Evolutionary conservation across 1,284 basidiomycete genomes (phyloP).

Genomic region (Fomitopsis betulina): DNA sequence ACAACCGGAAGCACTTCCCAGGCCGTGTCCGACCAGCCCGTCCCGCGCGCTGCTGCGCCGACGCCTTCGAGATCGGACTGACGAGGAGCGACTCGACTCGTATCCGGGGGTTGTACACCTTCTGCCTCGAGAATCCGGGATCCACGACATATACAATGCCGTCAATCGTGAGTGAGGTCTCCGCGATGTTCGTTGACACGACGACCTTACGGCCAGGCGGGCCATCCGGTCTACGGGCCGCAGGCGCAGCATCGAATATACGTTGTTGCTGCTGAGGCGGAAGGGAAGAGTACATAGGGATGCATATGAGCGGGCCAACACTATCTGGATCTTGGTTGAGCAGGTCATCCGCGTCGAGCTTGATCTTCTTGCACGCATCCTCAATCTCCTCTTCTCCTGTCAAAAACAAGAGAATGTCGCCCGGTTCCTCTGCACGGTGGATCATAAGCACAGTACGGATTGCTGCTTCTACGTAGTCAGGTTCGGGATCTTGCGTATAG

Average conservation of each 20-base stretch:
- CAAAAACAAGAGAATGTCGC: conserved; percentile 92
- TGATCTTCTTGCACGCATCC: conserved; percentile 93
- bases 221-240: conserved; percentile 55
- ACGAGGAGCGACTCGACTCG: conserved; percentile 94
- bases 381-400: conserved; percentile 99
- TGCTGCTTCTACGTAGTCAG: conserved; percentile 96
- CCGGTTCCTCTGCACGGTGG: conserved; percentile 91
- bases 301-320: conserved; percentile 84
- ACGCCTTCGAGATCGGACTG: conserved; percentile 94
- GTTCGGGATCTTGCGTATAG: conserved; percentile 94
- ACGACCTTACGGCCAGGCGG: conserved; percentile 93
- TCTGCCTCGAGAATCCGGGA: conserved; percentile 96
- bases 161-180: conserved; percentile 97
- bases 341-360: conserved; percentile 83
- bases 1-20: conserved; percentile 96
- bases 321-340: conserved; percentile 64
- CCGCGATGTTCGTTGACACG: conserved; percentile 96
- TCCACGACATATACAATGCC: conserved; percentile 99
- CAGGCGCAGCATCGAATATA: conserved; percentile 89
- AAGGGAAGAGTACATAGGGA: conserved; percentile 92
- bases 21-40: conserved; percentile 95
- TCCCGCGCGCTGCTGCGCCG: conserved; percentile 93
- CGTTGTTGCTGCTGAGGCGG: conserved; percentile 92
- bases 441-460: conserved; percentile 98
- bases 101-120: conserved; percentile 95